phyloP scores from a whole-genome alignment of 2,329 filamentous ascomycete species.

The Leptographium radiaticola region DNA sequence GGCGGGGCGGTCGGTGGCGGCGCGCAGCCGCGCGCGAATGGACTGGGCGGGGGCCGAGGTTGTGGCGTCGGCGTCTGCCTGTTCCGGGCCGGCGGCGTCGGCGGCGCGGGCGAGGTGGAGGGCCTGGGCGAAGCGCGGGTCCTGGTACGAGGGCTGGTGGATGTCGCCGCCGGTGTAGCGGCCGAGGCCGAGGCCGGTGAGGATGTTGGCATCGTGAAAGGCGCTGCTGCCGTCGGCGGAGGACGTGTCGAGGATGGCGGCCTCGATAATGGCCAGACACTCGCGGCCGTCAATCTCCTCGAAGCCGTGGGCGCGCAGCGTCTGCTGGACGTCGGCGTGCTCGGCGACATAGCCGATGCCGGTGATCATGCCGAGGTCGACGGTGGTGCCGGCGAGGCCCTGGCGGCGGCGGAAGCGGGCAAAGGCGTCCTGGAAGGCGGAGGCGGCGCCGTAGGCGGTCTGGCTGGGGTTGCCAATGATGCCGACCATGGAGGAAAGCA shows the following conservation, averaged over 20 bases:
- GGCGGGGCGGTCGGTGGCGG: constrained; percentile 1
- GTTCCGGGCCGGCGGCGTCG: not conserved
- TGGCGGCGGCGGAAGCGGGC: constrained; percentile 19
- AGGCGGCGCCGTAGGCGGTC: constrained; percentile 27
- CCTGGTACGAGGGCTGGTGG: constrained; percentile 8
- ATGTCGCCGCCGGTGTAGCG: constrained; percentile 9
- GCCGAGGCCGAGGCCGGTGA: constrained; percentile 11
- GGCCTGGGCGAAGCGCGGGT: constrained; percentile 9
- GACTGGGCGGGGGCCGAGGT: not conserved
- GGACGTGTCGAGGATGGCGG: constrained; percentile 7
- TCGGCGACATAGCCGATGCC: constrained; percentile 20
- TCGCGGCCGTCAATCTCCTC: constrained; percentile 11
- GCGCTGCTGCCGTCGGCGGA: not conserved
- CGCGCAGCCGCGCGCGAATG: constrained; percentile 7
- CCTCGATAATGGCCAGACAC: constrained; percentile 12
- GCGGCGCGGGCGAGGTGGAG: constrained; percentile 6
- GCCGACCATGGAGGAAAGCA: constrained; percentile 21
- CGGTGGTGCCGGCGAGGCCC: constrained; percentile 20
- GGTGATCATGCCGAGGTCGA: constrained; percentile 26
- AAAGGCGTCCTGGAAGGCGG: constrained; percentile 27
- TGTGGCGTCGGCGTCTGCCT: not conserved
- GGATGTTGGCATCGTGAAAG: constrained; percentile 7
- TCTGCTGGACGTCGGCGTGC: constrained; percentile 7
- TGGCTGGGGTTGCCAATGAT: constrained; percentile 24
- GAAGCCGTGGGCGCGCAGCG: constrained; percentile 11